Percentiles rank a stretch among this genome's conserved stretches.
phyloP scores from a whole-genome alignment of 768 basidiomycete species.

The Auriculariales sp. region DNA sequence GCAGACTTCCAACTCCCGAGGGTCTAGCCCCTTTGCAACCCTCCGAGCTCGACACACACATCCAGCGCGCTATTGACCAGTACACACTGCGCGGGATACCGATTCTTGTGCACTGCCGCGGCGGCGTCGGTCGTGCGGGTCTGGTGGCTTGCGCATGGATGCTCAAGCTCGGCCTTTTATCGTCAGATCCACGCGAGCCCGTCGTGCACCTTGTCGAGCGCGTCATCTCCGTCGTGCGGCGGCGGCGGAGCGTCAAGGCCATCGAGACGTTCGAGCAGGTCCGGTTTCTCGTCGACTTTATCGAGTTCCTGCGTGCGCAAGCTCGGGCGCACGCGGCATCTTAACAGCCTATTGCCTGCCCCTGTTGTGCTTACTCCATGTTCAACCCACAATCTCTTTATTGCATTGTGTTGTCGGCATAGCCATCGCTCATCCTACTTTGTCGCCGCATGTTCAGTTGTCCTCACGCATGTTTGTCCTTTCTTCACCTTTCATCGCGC shows the following conservation, averaged over 20 bases:
- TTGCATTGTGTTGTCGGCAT: too few relatives aligned
- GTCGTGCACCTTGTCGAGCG: constrained; percentile 57
- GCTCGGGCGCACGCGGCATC: too few relatives aligned
- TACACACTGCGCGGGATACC: constrained; percentile 64
- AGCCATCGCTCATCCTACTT: too few relatives aligned
- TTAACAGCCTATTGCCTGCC: too few relatives aligned
- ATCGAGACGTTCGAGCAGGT: constrained; percentile 94
- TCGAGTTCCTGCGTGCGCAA: constrained; percentile 33
- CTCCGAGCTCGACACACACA: constrained; percentile 44
- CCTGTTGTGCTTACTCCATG: too few relatives aligned
- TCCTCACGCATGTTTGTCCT: too few relatives aligned
- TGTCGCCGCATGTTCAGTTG: too few relatives aligned
- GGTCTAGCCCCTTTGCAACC: constrained; percentile 62
- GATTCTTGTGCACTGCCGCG: constrained; percentile 81
- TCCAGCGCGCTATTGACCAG: constrained; percentile 45
- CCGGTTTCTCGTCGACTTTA: constrained; percentile 61
- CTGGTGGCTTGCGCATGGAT: constrained; percentile 88
- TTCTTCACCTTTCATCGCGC: too few relatives aligned
- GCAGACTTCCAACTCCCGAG: constrained; percentile 79
- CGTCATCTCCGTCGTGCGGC: constrained; percentile 57
- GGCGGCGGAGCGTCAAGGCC: constrained; percentile 73
- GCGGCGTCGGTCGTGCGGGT: constrained; percentile 88
- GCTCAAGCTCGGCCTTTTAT: constrained; percentile 81
- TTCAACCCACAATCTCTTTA: too few relatives aligned
- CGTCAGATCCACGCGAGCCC: constrained; percentile 34